Evolutionary conservation across 73 alveolate species (phyloP), one percentile per base, ranked within the genome.

Genomic region (Paraurostyla sp.): DNA sequence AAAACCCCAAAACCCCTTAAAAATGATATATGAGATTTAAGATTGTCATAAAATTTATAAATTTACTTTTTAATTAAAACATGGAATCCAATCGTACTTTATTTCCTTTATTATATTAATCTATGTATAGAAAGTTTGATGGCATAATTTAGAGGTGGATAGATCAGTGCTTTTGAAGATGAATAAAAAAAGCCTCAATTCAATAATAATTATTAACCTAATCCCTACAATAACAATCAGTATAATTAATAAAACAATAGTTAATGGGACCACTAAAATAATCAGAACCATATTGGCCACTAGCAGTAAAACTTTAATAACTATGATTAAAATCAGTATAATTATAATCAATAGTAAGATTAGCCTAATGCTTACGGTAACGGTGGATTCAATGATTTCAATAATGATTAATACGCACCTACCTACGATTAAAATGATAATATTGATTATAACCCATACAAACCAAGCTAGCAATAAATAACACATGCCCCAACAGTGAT

Each of bases 81-180:
- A 62, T 62, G 80, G 51, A 62, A 62, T 62, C 80, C 30, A 62
- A 62, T 52, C 23, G 69, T 52, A 52, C 33, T 35, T 62, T 27
- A 23, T 25, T 29, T 32, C 15, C n/a, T 9, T 13, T 56, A 27
- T 35, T 35, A 22, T 20, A 23, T 62, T 62, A 54, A 20, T 62
- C 25, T 7, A 20, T 4, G 35, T 62, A 20, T 49, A 73, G 71
- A 20, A 23, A 73, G 86, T 73, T 48, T 73, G 22, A 73, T 73
- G 6, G 86, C 7, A 11, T 43, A 73, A 30, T 73, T 73, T 25
- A 73, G 86, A 73, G 27, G 54, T 45, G 86, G 86, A 16, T 45
- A 73, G 16, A 50, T 73, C 7, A 50, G 54, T 29, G 86, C 43
- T 1, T 73, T 73, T 45, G 71, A 73, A 2, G 86, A 73, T 22